Conservation (phyloP, 768 basidiomycete species). For the Phaeotremella skinneri region DNA sequence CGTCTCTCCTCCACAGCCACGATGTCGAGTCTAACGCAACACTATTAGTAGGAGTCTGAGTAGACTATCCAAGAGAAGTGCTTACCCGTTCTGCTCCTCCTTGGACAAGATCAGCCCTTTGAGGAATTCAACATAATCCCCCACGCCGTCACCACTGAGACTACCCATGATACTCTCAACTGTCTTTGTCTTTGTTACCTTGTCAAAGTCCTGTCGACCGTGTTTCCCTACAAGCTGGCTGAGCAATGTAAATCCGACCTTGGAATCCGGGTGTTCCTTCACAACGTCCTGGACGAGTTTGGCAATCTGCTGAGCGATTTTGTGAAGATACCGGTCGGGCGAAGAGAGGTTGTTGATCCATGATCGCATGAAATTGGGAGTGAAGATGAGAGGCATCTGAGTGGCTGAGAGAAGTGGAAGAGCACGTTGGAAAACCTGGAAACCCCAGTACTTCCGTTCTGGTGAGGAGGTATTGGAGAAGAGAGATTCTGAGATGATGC, state of each 20-base stretch:
- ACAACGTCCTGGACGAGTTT: constrained; percentile 72
- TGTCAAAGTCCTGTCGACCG: constrained; percentile 86
- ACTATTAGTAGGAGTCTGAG: background rate
- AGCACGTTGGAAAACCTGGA: constrained; percentile 80
- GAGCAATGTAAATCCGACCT: constrained; percentile 78
- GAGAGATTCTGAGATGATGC: constrained; percentile 64
- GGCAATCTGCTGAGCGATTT: constrained; percentile 78
- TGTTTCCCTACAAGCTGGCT: constrained; percentile 76
- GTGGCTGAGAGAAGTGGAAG: constrained; percentile 64
- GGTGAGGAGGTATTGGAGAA: constrained; percentile 79
- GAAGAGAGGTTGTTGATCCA: constrained; percentile 96
- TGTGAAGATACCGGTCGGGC: constrained; percentile 82
- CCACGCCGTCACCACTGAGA: constrained; percentile 71
- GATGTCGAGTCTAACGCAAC: constrained; percentile 38
- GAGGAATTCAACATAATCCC: constrained; percentile 71
- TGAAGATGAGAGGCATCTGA: constrained; percentile 82
- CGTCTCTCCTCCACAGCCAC: constrained; percentile 56
- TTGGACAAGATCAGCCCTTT: constrained; percentile 61
- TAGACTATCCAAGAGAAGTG: constrained; percentile 7
- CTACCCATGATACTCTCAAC: constrained; percentile 76
- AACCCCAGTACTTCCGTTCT: constrained; percentile 94
- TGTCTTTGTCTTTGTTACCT: constrained; percentile 85
- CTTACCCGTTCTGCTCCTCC: constrained; percentile 54
- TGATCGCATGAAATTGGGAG: constrained; percentile 89
- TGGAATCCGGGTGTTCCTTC: constrained; percentile 62